Evolutionary conservation across 331 rosid species (phyloP).

Genomic region (Saraca asoca): DNA sequence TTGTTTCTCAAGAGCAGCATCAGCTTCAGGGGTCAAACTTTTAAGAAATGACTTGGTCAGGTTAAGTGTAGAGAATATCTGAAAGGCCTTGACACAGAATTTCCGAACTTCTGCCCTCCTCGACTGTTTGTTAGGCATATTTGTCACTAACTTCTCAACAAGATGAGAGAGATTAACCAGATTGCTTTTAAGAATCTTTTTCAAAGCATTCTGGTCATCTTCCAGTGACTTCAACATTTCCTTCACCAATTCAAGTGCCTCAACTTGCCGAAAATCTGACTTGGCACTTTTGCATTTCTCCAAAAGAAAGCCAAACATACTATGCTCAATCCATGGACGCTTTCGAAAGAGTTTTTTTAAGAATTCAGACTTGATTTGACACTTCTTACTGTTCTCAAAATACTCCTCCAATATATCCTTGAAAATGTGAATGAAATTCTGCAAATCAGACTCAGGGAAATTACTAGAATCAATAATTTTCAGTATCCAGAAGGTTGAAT

Average conservation of each 20-base stretch:
- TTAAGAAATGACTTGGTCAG: slow-evolving; percentile 54
- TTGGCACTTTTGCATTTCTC: slow-evolving; percentile 68
- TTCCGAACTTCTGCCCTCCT: slow-evolving; percentile 66
- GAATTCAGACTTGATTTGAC: slow-evolving; percentile 74
- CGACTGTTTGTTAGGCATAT: slow-evolving; percentile 65
- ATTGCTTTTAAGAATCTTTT: slow-evolving; percentile 53
- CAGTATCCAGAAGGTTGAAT: slow-evolving; percentile 82
- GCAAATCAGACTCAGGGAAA: slow-evolving; percentile 55
- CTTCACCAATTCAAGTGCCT: slow-evolving; percentile 70
- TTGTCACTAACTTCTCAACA: slow-evolving; percentile 66
- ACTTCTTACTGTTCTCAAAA: slow-evolving; percentile 65
- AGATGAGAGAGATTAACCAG: slow-evolving; percentile 52
- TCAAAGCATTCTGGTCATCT: slow-evolving; percentile 45
- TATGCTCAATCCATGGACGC: slow-evolving; percentile 79
- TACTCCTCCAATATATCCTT: slow-evolving; percentile 53
- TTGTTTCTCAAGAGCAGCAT: slow-evolving; percentile 59
- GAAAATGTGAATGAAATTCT: slow-evolving; percentile 58
- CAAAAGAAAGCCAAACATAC: slow-evolving; percentile 59
- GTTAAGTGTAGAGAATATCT: slow-evolving; percentile 48
- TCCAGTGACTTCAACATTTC: slow-evolving; percentile 60
- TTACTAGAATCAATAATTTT: slow-evolving; percentile 79
- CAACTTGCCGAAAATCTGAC: slow-evolving; percentile 81
- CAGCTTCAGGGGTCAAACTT: slow-evolving; percentile 55
- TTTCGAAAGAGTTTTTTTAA: slow-evolving; percentile 74
- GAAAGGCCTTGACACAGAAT: slow-evolving; percentile 60